Conservation (phyloP, 768 basidiomycete genomes). For the Tephrocybe sp. region DNA sequence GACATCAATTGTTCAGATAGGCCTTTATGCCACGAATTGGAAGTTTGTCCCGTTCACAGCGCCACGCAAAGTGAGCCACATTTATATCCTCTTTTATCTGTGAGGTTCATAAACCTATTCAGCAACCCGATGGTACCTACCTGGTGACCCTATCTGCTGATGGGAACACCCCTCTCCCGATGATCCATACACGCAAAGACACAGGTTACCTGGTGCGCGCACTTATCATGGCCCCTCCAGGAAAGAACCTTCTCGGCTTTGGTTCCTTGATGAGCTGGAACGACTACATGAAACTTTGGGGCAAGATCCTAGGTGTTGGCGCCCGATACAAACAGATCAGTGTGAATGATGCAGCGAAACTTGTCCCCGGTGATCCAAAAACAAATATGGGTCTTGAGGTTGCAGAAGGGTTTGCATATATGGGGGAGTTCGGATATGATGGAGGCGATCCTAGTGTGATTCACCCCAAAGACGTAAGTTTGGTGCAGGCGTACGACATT, state of each 20-base stretch:
- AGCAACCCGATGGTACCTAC: background rate
- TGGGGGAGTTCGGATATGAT: conserved; percentile 7
- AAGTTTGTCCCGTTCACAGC: background rate
- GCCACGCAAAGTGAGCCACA: background rate
- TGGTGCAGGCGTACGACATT: background rate
- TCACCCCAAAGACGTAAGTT: conserved; percentile 8
- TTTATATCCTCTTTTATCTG: background rate
- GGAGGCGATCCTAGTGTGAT: conserved; percentile 8
- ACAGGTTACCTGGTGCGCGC: conserved; percentile 8
- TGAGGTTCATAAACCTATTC: too few species aligned
- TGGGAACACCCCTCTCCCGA: conserved; percentile 2
- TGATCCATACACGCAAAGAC: conserved; percentile 5
- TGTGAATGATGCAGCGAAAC: background rate
- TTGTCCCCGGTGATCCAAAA: background rate
- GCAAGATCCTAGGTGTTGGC: conserved; percentile 1
- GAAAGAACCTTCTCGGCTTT: conserved; percentile 6
- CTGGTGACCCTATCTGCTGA: background rate
- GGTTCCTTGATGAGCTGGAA: conserved; percentile 12
- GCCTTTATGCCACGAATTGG: conserved; percentile 9
- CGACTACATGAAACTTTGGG: conserved; percentile 7
- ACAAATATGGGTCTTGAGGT: background rate
- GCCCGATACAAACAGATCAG: conserved; percentile 3
- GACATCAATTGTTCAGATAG: conserved; percentile 2
- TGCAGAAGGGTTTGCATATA: conserved; percentile 1
- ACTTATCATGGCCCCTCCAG: conserved; percentile 4